Evolutionary conservation across 495 filamentous ascomycete genomes (phyloP).

Genomic region (Penicillium tannophilum): DNA sequence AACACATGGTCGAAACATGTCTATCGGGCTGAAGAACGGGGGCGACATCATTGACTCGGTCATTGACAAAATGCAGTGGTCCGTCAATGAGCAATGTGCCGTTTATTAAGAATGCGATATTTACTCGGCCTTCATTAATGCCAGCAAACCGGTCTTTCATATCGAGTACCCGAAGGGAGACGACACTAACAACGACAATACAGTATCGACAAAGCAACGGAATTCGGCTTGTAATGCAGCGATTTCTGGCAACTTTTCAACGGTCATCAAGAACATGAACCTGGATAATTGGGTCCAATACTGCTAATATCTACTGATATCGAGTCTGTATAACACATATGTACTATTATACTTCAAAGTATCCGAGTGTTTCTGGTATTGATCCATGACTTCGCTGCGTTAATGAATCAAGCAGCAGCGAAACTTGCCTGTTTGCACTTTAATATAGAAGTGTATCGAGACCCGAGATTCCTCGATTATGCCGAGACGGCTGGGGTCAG

Average conservation of each 20-base stretch:
- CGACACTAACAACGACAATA: constrained; percentile 40
- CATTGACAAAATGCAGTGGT: constrained; percentile 61
- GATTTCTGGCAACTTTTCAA: constrained; percentile 55
- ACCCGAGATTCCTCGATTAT: not conserved
- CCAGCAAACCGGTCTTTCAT: constrained; percentile 70
- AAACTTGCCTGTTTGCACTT: not conserved
- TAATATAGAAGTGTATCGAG: not conserved
- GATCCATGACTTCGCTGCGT: not conserved
- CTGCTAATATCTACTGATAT: constrained; percentile 45
- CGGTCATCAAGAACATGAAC: constrained; percentile 64
- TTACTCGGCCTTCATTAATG: constrained; percentile 57
- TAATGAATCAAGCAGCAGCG: not conserved
- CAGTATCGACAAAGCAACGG: constrained; percentile 31
- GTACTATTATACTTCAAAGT: not conserved
- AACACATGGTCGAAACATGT: constrained; percentile 49
- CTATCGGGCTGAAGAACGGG: constrained; percentile 69
- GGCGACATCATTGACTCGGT: constrained; percentile 59
- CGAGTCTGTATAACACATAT: not conserved
- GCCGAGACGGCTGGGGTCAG: not conserved
- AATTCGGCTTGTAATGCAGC: constrained; percentile 38
- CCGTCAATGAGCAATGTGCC: constrained; percentile 74
- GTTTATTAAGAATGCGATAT: constrained; percentile 58
- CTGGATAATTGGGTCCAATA: constrained; percentile 60
- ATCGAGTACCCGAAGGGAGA: constrained; percentile 66
- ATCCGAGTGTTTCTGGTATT: not conserved